A percentile compares a stretch with the other conserved stretches of the same genome.
These are phyloP conservation scores for Apiotrichum laibachii DNA, from an alignment of 1,284 basidiomycete species.

Conservation along the genomic window DNA sequence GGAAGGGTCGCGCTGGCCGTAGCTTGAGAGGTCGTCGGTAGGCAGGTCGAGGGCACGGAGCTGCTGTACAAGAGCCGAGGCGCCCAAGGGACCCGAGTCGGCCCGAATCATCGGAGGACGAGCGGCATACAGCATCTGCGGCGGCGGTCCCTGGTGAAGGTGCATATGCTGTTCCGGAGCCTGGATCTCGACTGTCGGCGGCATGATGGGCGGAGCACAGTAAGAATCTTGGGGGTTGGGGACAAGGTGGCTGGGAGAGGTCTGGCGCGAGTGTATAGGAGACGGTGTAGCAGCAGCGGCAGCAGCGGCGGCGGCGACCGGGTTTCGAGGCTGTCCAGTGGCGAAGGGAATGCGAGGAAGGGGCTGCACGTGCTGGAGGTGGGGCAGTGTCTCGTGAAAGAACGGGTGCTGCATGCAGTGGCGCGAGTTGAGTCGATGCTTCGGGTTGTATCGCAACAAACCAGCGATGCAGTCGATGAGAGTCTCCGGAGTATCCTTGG, in stretches of 20 bases:
- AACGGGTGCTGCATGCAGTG: conserved; percentile 88
- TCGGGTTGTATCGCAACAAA: conserved; percentile 88
- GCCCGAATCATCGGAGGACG: conserved; percentile 3
- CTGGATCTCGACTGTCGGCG: conserved; percentile 25
- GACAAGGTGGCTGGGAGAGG: not conserved
- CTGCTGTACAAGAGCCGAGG: conserved; percentile 49
- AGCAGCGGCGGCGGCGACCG: not conserved
- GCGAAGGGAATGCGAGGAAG: conserved; percentile 59
- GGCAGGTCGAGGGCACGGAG: conserved; percentile 52
- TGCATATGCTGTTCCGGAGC: conserved; percentile 3
- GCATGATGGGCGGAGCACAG: conserved; percentile 24
- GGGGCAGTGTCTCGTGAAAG: conserved; percentile 64
- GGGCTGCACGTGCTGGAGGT: conserved; percentile 53
- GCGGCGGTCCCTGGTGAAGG: not conserved
- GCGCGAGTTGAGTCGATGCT: conserved; percentile 73
- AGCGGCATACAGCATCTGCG: not conserved
- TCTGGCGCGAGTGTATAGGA: conserved; percentile 58
- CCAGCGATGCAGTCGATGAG: conserved; percentile 90
- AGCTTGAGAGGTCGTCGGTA: conserved; percentile 49
- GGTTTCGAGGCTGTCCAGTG: conserved; percentile 37
- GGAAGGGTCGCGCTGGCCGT: conserved; percentile 38
- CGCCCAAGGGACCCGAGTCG: conserved; percentile 20
- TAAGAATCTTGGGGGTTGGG: conserved; percentile 32
- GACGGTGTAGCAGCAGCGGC: conserved; percentile 58
- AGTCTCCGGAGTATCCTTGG: conserved; percentile 69